A percentile compares a stretch with the other conserved stretches of the same genome.
phyloP scores from a whole-genome alignment of 306 rosid species.

The Clitoria ternatea region DNA sequence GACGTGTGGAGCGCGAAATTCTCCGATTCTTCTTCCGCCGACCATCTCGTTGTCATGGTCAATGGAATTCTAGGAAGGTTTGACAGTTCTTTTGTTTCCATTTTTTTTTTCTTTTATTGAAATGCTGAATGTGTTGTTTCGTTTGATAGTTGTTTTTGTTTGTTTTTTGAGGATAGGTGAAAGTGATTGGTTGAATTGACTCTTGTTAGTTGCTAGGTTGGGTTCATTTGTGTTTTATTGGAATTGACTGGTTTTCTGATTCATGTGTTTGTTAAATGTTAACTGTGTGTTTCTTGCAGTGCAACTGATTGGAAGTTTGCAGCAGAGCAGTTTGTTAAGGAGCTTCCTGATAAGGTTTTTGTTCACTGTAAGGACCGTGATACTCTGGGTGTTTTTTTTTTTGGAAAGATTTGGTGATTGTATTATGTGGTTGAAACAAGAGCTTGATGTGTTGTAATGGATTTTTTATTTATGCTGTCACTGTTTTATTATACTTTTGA shows the following conservation, averaged over 20 bases:
- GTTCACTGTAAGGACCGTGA: constrained; percentile 71
- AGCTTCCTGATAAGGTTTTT: constrained; percentile 71
- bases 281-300: constrained; percentile 48
- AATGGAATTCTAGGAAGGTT: constrained; percentile 97
- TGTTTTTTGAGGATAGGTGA: not conserved
- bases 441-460: not conserved
- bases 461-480: not conserved
- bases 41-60: constrained; percentile 91
- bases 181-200: not conserved
- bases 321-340: constrained; percentile 75
- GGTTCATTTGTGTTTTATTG: not conserved
- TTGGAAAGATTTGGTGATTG: constrained; percentile 5
- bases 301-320: constrained; percentile 87
- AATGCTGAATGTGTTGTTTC: not conserved
- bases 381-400: not conserved
- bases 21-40: constrained; percentile 72
- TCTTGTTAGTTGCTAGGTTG: not conserved
- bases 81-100: too few relatives aligned
- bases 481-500: not conserved
- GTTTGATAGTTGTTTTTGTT: not conserved
- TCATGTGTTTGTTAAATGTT: too few relatives aligned
- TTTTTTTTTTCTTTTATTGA: too few relatives aligned
- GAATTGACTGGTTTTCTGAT: not conserved
- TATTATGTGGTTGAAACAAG: not conserved
- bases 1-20: constrained; percentile 74